Evolutionary conservation across 1,284 basidiomycete genomes (phyloP).

Genomic region (Apiotrichum gracile): DNA sequence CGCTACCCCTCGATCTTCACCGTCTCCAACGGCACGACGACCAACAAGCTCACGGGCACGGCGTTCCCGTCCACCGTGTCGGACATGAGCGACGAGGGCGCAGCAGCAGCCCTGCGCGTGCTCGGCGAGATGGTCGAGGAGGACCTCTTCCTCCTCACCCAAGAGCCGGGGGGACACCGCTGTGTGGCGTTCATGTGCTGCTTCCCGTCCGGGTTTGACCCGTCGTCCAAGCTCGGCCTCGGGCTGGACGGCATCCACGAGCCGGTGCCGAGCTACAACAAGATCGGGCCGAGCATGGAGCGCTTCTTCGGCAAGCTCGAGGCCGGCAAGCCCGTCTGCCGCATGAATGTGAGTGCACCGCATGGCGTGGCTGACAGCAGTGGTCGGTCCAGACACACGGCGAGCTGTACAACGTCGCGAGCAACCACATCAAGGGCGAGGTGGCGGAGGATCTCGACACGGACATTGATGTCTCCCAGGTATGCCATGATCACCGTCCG

Average conservation of each 20-base stretch:
- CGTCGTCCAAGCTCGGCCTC: conserved; percentile 8
- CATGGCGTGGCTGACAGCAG: not conserved
- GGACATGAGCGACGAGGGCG: not conserved
- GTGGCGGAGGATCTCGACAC: not conserved
- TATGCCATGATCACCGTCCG: too few relatives aligned
- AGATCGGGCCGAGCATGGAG: conserved; percentile 15
- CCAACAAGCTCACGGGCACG: conserved; percentile 6
- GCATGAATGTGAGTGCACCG: conserved; percentile 3
- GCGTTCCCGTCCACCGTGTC: not conserved
- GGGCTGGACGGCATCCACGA: conserved; percentile 9
- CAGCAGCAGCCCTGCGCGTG: not conserved
- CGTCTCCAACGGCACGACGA: not conserved
- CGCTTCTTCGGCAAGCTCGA: conserved; percentile 12
- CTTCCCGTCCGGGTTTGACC: conserved; percentile 13
- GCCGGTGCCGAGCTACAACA: conserved; percentile 11
- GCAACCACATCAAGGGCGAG: conserved; percentile 8
- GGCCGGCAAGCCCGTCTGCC: conserved; percentile 9
- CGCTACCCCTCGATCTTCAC: conserved; percentile 11
- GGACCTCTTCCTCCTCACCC: conserved; percentile 13
- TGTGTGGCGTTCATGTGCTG: conserved; percentile 15
- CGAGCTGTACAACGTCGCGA: conserved; percentile 4
- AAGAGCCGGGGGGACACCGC: not conserved
- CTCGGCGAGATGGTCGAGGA: conserved; percentile 14
- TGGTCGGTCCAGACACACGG: conserved; percentile 13
- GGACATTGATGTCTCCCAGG: conserved; percentile 3